Conservation (phyloP, 1,139 yeast genomes). For the Blastobotrys ciferrii region DNA sequence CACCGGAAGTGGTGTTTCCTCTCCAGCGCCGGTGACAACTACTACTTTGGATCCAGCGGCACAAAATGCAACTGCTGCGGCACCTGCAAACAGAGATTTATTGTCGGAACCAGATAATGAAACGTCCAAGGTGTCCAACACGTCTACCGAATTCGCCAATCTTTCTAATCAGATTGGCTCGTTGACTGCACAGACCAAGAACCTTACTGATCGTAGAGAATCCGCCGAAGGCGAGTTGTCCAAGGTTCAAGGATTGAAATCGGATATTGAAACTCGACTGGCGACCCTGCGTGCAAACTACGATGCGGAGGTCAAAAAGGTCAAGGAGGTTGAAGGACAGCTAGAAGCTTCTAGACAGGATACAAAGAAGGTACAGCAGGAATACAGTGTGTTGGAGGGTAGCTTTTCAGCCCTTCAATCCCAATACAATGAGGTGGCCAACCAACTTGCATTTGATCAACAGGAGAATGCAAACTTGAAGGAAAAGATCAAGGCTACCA, state of each 20-base stretch:
- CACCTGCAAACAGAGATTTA: constrained; percentile 46
- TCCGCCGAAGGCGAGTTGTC: constrained; percentile 76
- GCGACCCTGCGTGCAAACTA: constrained; percentile 65
- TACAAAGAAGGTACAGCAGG: constrained; percentile 69
- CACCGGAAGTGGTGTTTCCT: constrained; percentile 2
- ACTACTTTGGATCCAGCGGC: no score
- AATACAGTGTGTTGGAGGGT: constrained; percentile 78
- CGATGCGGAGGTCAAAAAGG: constrained; percentile 69
- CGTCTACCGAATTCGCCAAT: constrained; percentile 84
- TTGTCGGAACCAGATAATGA: constrained; percentile 54
- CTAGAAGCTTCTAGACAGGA: constrained; percentile 63
- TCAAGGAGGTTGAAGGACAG: constrained; percentile 60
- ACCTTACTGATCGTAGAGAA: constrained; percentile 65
- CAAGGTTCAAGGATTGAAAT: constrained; percentile 60
- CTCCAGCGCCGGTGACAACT: no score
- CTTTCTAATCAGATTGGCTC: constrained; percentile 82
- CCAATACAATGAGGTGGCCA: constrained; percentile 61
- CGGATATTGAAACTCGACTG: constrained; percentile 70
- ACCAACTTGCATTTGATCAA: constrained; percentile 61
- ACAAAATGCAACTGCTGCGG: no score
- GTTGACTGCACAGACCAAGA: constrained; percentile 69
- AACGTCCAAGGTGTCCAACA: constrained; percentile 66
- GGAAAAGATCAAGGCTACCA: constrained; percentile 64
- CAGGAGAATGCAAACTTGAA: constrained; percentile 59
- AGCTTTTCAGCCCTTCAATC: constrained; percentile 69